Evolutionary conservation across 805 yeast species (phyloP), one percentile per base, ranked within the genome.

Genomic region (Helenozyma baotianmanensis): DNA sequence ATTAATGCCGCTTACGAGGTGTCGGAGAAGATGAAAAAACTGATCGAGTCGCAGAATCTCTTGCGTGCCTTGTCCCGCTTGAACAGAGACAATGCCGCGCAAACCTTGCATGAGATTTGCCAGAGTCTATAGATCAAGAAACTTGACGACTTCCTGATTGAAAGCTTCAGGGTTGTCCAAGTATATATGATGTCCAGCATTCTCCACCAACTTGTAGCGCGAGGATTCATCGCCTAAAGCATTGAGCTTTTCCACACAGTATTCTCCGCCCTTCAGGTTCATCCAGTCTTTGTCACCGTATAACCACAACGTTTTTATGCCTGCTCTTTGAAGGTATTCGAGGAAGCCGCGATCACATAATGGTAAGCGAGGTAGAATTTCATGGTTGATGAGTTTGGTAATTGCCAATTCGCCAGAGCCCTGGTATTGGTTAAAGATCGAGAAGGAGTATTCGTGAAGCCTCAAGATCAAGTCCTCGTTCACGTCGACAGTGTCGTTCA

Each of bases 201-300:
- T 50, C 15, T 52, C 38, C 9, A 65, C 42, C 7, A 57, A 36
- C 19, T 42, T 32, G 23, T 51, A 58, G 2, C 33, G 35, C 3
- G 59, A 30, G 11, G 22, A 21, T 8, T 23, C 27, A 10, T 48
- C 13, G 6, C 51, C 43, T 23, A 44, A 29, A 6, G 39, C 39
- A 14, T 32, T 14, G 3, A 65, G 40, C 21, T 55, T 50, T 6
- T 58, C 53, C 29, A 45, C 50, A 12, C 64, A 51, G 38, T 54
- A 52, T 35, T 52, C 40, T 1, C 71, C 71, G 1, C 71, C 71
- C 12, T 53, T 50, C 9, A 33, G 23, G 30, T 65, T 65, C 71
- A 65, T 65, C 71, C 71, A 65, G 38, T 65, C 71, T 23, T 56
- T 58, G 9, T 63, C 70, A 1, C 71, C 71, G 30, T 65, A 65